These are phyloP conservation scores for Fusarium lyarnte DNA, from an alignment of 2,329 filamentous ascomycete species.

Conservation along the genomic window DNA sequence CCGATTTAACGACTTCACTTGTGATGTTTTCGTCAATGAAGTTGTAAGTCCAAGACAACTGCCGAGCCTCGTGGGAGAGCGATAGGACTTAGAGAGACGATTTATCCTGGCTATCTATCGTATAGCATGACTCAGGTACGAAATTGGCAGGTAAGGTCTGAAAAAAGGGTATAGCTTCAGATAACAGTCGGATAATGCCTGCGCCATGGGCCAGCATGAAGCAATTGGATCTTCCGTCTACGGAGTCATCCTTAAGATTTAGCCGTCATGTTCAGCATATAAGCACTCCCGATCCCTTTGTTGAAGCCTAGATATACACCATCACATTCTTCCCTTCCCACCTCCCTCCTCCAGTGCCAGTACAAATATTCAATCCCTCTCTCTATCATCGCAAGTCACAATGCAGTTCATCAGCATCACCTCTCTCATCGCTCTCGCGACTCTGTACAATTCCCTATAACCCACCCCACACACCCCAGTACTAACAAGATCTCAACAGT, in stretches of 20 bases:
- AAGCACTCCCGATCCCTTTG: accelerated
- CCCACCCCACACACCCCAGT: neutral
- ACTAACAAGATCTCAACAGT: neutral
- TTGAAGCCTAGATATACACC: accelerated
- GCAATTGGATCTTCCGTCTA: no score
- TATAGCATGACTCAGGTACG: neutral
- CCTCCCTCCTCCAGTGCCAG: neutral
- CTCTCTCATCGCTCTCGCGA: neutral
- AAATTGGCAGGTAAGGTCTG: accelerated
- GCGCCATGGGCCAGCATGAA: accelerated
- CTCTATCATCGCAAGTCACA: no score
- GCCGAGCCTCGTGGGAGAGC: neutral
- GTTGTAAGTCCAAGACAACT: neutral
- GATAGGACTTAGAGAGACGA: neutral
- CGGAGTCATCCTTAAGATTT: accelerated
- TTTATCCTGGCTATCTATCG: neutral
- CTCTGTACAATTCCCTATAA: neutral
- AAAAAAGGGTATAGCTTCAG: neutral
- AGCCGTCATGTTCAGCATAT: neutral
- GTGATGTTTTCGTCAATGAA: accelerated
- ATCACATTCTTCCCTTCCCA: accelerated
- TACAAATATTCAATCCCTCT: no score
- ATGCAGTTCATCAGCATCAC: neutral
- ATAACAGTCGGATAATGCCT: neutral
- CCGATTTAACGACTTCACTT: neutral